Conservation (phyloP, 768 basidiomycete species). For the Sporobolomyces pararoseus region DNA sequence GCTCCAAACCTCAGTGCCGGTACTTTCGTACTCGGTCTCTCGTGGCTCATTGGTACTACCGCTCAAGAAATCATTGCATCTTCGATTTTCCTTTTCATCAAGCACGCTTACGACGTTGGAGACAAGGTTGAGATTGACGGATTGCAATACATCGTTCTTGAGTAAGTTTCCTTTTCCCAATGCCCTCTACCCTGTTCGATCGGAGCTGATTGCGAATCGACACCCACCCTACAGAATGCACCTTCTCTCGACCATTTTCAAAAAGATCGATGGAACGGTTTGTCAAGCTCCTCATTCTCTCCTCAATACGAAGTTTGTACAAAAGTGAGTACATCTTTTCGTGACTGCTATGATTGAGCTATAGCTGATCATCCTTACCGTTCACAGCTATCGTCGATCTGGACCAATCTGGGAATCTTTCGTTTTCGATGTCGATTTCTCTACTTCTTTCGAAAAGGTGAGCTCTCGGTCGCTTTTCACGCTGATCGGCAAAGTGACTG, state of each 20-base stretch:
- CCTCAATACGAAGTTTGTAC: conserved; percentile 57
- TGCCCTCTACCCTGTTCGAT: conserved; percentile 41
- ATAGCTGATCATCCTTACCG: neutral
- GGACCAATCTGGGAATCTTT: conserved; percentile 74
- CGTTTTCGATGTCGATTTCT: conserved; percentile 71
- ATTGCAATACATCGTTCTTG: conserved; percentile 33
- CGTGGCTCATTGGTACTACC: conserved; percentile 57
- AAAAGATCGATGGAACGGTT: conserved; percentile 56
- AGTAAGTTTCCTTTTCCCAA: conserved; percentile 41
- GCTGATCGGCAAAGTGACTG: neutral
- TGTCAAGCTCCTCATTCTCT: conserved; percentile 60
- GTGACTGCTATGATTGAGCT: too few relatives aligned
- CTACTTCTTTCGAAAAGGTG: conserved; percentile 68
- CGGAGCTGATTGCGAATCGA: conserved; percentile 49
- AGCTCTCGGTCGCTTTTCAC: neutral
- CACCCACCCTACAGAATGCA: conserved; percentile 54
- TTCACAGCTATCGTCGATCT: conserved; percentile 48
- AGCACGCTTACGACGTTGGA: conserved; percentile 59
- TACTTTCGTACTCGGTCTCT: conserved; percentile 61
- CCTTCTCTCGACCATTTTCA: conserved; percentile 70
- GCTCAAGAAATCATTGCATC: conserved; percentile 75
- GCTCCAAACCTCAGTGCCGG: conserved; percentile 51
- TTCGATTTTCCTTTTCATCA: conserved; percentile 80
- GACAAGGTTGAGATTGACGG: conserved; percentile 60
- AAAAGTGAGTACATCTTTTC: conserved; percentile 7